Conservation (phyloP, 306 rosid species). For the Lithocarpus polystachyus region DNA sequence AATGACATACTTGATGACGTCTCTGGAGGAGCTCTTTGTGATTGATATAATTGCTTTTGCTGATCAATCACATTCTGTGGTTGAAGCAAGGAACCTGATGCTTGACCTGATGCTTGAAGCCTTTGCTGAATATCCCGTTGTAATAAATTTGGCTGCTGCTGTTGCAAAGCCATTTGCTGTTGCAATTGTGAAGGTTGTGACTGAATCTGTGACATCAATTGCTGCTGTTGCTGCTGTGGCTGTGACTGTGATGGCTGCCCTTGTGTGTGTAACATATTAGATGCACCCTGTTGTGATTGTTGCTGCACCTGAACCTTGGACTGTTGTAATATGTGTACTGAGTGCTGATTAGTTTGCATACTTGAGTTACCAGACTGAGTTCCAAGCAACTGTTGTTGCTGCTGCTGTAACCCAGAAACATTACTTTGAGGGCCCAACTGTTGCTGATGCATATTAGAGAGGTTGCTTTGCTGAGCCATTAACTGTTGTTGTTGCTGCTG, state of each 20-base stretch:
- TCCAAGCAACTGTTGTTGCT: slow-evolving; percentile 56
- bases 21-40: slow-evolving; percentile 77
- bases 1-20: slow-evolving; percentile 66
- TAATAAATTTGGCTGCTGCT: slow-evolving; percentile 54
- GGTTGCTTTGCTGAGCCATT: slow-evolving; percentile 69
- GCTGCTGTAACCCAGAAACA: slow-evolving; percentile 66
- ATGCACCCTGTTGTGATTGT: slow-evolving; percentile 56
- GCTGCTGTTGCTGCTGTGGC: slow-evolving; percentile 78
- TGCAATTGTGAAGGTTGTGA: slow-evolving; percentile 78
- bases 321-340: slow-evolving; percentile 70
- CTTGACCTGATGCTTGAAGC: slow-evolving; percentile 60
- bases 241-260: slow-evolving; percentile 67
- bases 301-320: slow-evolving; percentile 62
- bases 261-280: slow-evolving; percentile 57
- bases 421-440: slow-evolving; percentile 67
- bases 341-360: slow-evolving; percentile 71
- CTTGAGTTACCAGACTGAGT: slow-evolving; percentile 66
- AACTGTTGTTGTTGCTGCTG: slow-evolving; percentile 59
- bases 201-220: slow-evolving; percentile 68
- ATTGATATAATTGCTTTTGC: slow-evolving; percentile 70
- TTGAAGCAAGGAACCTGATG: slow-evolving; percentile 64
- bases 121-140: slow-evolving; percentile 83
- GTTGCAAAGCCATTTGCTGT: slow-evolving; percentile 69
- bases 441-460: slow-evolving; percentile 71
- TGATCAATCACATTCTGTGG: slow-evolving; percentile 71